Conservation (phyloP, 1,284 basidiomycete species). For the Apiotrichum akiyoshidainum region DNA sequence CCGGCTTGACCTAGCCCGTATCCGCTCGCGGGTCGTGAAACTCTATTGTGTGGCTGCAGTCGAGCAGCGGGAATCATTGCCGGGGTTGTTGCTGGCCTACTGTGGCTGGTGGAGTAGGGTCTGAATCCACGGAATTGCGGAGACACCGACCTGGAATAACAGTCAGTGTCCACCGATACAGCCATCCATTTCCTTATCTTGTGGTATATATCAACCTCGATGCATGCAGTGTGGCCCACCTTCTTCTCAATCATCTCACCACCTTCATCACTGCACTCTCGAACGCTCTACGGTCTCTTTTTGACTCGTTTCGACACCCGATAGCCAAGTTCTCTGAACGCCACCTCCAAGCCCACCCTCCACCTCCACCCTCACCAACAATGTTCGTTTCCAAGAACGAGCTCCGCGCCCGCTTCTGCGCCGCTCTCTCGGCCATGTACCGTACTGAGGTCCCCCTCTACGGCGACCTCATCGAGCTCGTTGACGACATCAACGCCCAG, state of each 20-base stretch:
- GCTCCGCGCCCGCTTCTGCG: slow-evolving; percentile 46
- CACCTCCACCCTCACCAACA: neutral
- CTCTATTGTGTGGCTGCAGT: too few species aligned
- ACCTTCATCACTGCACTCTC: too few species aligned
- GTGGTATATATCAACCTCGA: neutral
- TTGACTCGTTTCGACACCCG: too few species aligned
- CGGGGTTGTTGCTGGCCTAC: neutral
- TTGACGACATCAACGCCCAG: slow-evolving; percentile 45
- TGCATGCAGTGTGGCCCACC: too few species aligned
- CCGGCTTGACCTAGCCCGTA: too few species aligned
- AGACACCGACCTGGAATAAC: neutral
- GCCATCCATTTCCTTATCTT: neutral
- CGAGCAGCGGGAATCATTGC: neutral
- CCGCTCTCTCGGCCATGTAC: slow-evolving; percentile 49
- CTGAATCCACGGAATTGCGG: neutral
- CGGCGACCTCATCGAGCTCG: slow-evolving; percentile 50
- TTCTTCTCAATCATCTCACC: too few species aligned
- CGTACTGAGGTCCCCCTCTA: slow-evolving; percentile 51
- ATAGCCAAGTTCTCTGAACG: too few species aligned
- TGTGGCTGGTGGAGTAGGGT: neutral
- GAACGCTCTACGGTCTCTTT: too few species aligned
- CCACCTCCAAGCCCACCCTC: too few species aligned
- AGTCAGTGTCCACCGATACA: neutral
- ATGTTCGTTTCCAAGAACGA: slow-evolving; percentile 27
- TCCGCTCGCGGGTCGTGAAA: too few species aligned